Base-by-base conservation (phyloP, 805 yeast species). In the Brettanomyces naardenensis region DNA sequence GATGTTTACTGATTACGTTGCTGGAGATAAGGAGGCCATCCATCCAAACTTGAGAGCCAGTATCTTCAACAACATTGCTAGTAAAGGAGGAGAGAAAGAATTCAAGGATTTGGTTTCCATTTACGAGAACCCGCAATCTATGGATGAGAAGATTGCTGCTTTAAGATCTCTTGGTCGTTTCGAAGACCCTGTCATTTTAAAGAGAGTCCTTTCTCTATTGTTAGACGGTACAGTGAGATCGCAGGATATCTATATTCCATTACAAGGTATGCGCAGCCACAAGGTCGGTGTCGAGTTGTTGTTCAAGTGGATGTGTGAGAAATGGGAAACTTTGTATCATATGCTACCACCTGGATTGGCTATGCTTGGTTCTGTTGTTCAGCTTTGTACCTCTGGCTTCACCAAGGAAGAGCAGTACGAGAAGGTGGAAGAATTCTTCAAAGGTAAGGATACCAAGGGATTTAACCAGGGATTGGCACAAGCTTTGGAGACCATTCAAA, bases 341-440 rank as follows among this genome's bases (percentile, higher is more conserved):
- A 65, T 71, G 52, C 71, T 87, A 55, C 95, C 97, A 36, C 86
- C 95, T 13, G 81, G 86, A 10, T 70, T 81, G 45, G 70, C 87
- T 19, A 76, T 88, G 85, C 68, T 90, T 50, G 82, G 90, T 17
- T 67, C 80, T 15, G 78, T 92, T 41, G 82, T 90, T 28, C 66
- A 69, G 23, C 45, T 82, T 26, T 63, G 79, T 34, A 71, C 84
- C 33, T 62, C 47, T 40, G 62, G 55, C 30, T 65, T 66, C 44
- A 66, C 70, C 25, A 47, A 67, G 15, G 50, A 49, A 47, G 65
- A 62, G 26, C 68, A 62, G 45, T 56, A 58, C 35, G 51, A 57
- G n/a, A 69, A 66, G 36, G 62, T 75, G 37, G 62, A 61, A 39
- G 50, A 38, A 9, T 78, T 75, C 56, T 78, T 75, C 53, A 53